These are phyloP conservation scores for Rhipidocladum racemiflorum DNA, from an alignment of 176 grass and related monocot genomes.

Conservation along the genomic window DNA sequence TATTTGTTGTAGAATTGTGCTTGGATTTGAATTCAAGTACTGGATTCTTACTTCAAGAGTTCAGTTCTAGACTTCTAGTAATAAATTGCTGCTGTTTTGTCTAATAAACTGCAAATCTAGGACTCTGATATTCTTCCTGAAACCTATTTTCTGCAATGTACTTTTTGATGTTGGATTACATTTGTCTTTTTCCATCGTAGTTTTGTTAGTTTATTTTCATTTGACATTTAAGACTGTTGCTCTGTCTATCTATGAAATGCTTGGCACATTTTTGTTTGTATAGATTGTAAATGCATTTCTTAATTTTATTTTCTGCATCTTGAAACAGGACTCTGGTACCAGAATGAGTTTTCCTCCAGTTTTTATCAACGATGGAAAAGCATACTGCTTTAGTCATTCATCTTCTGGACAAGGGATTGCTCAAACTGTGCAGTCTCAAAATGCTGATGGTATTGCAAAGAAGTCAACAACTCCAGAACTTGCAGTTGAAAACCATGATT, in stretches of 20 bases:
- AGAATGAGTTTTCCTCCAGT: conserved; percentile 29
- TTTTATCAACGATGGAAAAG: conserved; percentile 42
- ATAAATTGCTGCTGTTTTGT: neutral
- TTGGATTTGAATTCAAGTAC: conserved; percentile 13
- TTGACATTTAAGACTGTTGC: neutral
- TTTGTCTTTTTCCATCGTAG: neutral
- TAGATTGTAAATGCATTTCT: conserved; percentile 12
- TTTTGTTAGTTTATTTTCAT: conserved; percentile 12
- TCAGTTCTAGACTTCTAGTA: conserved; percentile 3
- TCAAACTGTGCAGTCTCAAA: conserved; percentile 30
- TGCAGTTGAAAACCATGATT: conserved; percentile 31
- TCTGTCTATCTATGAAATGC: conserved; percentile 2
- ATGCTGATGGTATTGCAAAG: conserved; percentile 29
- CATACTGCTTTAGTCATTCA: conserved; percentile 29
- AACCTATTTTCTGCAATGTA: conserved; percentile 6
- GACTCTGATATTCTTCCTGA: conserved; percentile 6
- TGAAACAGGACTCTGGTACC: conserved; percentile 42
- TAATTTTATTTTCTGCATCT: conserved; percentile 32
- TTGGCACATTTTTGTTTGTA: conserved; percentile 10
- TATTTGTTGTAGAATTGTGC: neutral
- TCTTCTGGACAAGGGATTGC: conserved; percentile 30
- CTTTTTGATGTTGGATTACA: neutral
- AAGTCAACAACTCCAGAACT: conserved; percentile 24
- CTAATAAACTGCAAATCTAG: conserved; percentile 1
- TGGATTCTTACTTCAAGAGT: neutral